Conservation (phyloP, 2,329 filamentous ascomycete genomes). For the Xylaria sp. region DNA sequence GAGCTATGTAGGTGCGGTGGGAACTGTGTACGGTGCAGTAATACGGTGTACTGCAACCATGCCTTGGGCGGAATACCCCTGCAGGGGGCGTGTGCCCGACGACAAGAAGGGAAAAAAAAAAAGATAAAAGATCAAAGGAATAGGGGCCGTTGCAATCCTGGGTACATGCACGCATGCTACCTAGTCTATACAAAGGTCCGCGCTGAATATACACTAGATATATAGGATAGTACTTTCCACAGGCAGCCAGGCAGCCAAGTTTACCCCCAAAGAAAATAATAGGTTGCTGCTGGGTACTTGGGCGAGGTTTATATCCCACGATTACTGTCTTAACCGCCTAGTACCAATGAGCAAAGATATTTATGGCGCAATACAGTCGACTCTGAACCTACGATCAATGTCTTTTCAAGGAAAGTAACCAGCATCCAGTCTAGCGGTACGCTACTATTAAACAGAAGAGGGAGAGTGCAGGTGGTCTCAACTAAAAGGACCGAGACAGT, state of each 20-base stretch:
- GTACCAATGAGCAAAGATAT: background rate
- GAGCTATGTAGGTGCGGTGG: too few relatives aligned
- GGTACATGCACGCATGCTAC: background rate
- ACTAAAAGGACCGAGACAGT: background rate
- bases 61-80: constrained; percentile 19
- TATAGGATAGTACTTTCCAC: too few relatives aligned
- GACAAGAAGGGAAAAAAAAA: background rate
- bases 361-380: background rate
- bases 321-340: background rate
- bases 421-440: background rate
- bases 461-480: background rate
- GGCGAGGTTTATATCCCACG: background rate
- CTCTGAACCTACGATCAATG: background rate
- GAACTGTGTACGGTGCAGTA: background rate
- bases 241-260: too few relatives aligned
- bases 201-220: too few relatives aligned
- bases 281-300: background rate
- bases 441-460: constrained; percentile 5
- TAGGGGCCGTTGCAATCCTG: constrained; percentile 23
- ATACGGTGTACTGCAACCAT: background rate
- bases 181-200: too few relatives aligned
- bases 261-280: background rate
- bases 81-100: constrained; percentile 13
- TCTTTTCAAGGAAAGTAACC: background rate
- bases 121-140: background rate